Evolutionary conservation across 805 yeast genomes (phyloP).

Genomic region (Debaryomyces hansenii): DNA sequence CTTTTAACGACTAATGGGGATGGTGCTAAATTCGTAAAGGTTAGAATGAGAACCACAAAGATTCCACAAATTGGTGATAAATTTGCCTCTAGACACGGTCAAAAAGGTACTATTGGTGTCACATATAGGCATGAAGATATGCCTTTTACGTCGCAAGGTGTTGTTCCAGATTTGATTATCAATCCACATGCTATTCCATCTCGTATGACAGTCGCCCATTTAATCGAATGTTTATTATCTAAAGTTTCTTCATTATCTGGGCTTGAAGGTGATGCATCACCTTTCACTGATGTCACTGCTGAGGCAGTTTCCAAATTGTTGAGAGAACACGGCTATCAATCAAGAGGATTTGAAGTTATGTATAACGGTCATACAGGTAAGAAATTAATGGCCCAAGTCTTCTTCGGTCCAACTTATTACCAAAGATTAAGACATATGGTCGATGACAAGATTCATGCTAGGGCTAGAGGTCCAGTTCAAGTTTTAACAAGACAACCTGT

Average conservation of each 20-base stretch:
- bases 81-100: slow-evolving; percentile 99
- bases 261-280: slow-evolving; percentile 98
- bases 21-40: slow-evolving; percentile 96
- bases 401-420: slow-evolving; percentile 99
- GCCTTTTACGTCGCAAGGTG: slow-evolving; percentile 96
- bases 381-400: slow-evolving; percentile 95
- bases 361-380: slow-evolving; percentile 99
- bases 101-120: slow-evolving; percentile 99
- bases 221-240: slow-evolving; percentile 94
- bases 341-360: slow-evolving; percentile 98
- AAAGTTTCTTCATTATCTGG: slow-evolving; percentile 95
- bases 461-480: slow-evolving; percentile 99
- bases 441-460: slow-evolving; percentile 97
- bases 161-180: slow-evolving; percentile 95
- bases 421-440: slow-evolving; percentile 99
- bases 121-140: slow-evolving; percentile 98
- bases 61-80: slow-evolving; percentile 99
- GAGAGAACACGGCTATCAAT: slow-evolving; percentile 95
- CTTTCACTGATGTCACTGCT: slow-evolving; percentile 97
- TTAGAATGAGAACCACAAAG: slow-evolving; percentile 98
- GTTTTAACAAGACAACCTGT: slow-evolving; percentile 97
- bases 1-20: slow-evolving; percentile 96
- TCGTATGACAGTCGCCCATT: slow-evolving; percentile 99
- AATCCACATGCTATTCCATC: slow-evolving; percentile 99
- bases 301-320: slow-evolving; percentile 91